Evolutionary conservation across 2,329 filamentous ascomycete genomes (phyloP).

Genomic region (Fusarium penzigii): DNA sequence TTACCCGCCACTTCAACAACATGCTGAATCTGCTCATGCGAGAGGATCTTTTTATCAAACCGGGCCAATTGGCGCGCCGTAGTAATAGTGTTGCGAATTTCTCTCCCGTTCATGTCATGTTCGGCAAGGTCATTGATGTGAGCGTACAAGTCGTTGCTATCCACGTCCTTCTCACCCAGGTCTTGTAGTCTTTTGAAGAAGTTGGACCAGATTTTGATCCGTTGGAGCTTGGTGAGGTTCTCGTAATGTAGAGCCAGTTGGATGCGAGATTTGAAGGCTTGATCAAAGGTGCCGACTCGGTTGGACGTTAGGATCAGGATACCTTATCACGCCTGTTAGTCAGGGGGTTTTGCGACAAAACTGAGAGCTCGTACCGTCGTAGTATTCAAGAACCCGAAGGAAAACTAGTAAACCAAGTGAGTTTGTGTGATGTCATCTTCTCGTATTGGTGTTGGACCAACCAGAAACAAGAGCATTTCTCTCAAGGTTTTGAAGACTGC

Average conservation of each 20-base stretch:
- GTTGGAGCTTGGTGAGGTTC: not conserved
- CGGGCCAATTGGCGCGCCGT: conserved; percentile 7
- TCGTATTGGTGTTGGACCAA: no score
- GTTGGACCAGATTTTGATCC: conserved; percentile 8
- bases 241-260: conserved; percentile 7
- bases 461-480: not conserved
- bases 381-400: conserved; percentile 7
- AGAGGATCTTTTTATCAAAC: conserved; percentile 4
- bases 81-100: conserved; percentile 12
- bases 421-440: no score
- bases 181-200: not conserved
- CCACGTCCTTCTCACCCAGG: not conserved
- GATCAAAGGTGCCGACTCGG: conserved; percentile 8
- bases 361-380: no score
- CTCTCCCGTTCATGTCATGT: conserved; percentile 5
- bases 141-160: not conserved
- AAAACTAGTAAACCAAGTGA: no score
- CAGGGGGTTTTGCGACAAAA: no score
- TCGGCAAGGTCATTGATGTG: conserved; percentile 1
- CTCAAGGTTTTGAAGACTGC: not conserved
- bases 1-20: conserved; percentile 5
- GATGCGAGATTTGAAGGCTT: conserved; percentile 9
- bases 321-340: no score
- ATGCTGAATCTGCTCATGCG: conserved; percentile 1
- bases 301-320: conserved; percentile 4